phyloP scores from a whole-genome alignment of 805 yeast genomes.

The Ogataea paraovalis region DNA sequence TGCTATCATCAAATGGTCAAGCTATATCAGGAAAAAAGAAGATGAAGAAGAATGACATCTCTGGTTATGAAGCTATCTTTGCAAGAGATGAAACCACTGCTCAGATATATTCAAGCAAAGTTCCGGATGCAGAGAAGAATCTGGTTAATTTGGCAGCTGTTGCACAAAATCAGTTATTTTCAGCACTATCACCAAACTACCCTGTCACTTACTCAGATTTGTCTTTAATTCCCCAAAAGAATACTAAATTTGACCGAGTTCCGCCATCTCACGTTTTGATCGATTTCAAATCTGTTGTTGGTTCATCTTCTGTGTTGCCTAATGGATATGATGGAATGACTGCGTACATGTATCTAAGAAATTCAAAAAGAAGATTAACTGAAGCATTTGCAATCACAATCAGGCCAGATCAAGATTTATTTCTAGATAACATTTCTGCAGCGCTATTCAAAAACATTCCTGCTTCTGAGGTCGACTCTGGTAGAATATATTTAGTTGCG shows the following conservation, averaged over 20 bases:
- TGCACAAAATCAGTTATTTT: slow-evolving; percentile 63
- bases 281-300: slow-evolving; percentile 67
- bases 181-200: slow-evolving; percentile 70
- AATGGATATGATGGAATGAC: slow-evolving; percentile 67
- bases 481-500: slow-evolving; percentile 72
- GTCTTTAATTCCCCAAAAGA: slow-evolving; percentile 40
- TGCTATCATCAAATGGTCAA: slow-evolving; percentile 37
- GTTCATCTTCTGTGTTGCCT: slow-evolving; percentile 56
- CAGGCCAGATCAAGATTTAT: slow-evolving; percentile 50
- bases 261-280: slow-evolving; percentile 67
- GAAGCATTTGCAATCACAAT: slow-evolving; percentile 77
- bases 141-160: slow-evolving; percentile 49
- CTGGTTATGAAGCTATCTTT: slow-evolving; percentile 63
- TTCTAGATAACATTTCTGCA: slow-evolving; percentile 67
- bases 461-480: slow-evolving; percentile 50
- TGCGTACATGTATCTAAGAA: slow-evolving; percentile 69
- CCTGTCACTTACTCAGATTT: slow-evolving; percentile 43
- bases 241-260: slow-evolving; percentile 44
- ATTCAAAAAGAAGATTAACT: slow-evolving; percentile 58
- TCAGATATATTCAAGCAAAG: slow-evolving; percentile 39
- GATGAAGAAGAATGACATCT: slow-evolving; percentile 23
- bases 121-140: slow-evolving; percentile 7
- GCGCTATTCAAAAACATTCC: slow-evolving; percentile 79
- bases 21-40: not conserved
- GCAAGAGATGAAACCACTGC: slow-evolving; percentile 62